phyloP scores from a whole-genome alignment of 352 stramenopile species.

The Phytopythium kandeliae region DNA sequence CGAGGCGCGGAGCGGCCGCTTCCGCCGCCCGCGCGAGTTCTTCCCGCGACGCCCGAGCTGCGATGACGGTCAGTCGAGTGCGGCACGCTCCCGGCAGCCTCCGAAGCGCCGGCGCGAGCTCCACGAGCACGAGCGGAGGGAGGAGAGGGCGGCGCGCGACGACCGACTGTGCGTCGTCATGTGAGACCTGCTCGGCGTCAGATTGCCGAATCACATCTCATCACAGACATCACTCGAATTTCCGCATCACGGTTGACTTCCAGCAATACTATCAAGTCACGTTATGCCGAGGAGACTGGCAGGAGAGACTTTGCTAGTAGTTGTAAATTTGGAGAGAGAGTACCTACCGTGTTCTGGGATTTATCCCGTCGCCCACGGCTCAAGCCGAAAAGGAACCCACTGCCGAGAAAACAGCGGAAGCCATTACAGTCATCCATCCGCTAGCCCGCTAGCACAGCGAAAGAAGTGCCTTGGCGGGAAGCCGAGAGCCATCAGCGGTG shows the following conservation, averaged over 20 bases:
- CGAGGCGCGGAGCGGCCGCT: neutral
- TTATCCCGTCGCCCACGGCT: neutral
- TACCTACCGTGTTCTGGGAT: neutral
- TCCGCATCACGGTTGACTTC: too few species aligned
- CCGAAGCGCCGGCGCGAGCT: neutral
- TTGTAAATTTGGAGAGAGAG: neutral
- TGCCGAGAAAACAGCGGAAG: slow-evolving; percentile 1
- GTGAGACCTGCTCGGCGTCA: neutral
- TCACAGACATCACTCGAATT: too few species aligned
- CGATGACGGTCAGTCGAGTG: neutral
- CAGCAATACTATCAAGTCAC: too few species aligned
- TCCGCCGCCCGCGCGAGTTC: slow-evolving; percentile 14
- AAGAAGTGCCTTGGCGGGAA: neutral
- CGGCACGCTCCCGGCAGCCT: neutral
- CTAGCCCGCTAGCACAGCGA: too few species aligned
- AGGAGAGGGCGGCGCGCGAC: neutral
- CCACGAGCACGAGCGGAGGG: neutral
- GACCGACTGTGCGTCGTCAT: slow-evolving; percentile 1
- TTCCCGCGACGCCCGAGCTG: slow-evolving; percentile 23
- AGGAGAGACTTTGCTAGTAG: too few species aligned
- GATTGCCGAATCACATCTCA: too few species aligned
- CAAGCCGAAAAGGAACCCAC: slow-evolving; percentile 3
- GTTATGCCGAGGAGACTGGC: too few species aligned
- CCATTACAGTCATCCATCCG: neutral
- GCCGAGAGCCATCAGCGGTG: too few species aligned